Evolutionary conservation across 164 flowering plant genomes (phyloP).

Genomic region (Stephania cephalantha): DNA sequence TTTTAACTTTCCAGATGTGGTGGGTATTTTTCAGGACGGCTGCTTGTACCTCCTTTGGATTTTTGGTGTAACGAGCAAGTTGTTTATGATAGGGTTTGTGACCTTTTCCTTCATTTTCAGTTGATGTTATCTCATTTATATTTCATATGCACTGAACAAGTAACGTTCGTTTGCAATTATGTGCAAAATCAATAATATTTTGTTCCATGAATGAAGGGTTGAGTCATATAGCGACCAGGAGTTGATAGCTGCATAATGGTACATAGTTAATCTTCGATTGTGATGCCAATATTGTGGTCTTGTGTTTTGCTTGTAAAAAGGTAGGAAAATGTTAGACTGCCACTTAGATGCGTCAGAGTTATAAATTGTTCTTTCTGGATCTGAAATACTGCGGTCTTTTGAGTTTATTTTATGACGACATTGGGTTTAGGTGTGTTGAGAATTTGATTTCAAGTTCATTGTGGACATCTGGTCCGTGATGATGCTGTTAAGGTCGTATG

Average conservation of each 20-base stretch:
- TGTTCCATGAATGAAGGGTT: not conserved
- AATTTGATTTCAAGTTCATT: not conserved
- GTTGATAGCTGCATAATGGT: not conserved
- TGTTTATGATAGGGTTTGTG: slow-evolving; percentile 45
- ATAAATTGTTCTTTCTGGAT: not conserved
- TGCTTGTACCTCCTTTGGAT: slow-evolving; percentile 42
- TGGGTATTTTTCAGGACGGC: slow-evolving; percentile 44
- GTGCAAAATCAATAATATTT: not conserved
- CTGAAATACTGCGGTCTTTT: not conserved
- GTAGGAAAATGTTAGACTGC: not conserved
- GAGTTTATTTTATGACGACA: not conserved
- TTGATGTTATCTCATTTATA: not conserved
- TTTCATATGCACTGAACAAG: not conserved
- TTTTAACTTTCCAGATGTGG: not conserved
- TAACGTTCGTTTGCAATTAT: no score
- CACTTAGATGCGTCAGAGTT: not conserved
- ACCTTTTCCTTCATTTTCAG: not conserved
- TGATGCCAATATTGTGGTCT: not conserved
- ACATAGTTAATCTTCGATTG: not conserved
- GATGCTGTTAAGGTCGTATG: not conserved
- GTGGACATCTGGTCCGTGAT: not conserved
- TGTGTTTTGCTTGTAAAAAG: not conserved
- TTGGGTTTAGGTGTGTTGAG: not conserved
- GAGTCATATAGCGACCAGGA: not conserved
- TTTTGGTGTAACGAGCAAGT: slow-evolving; percentile 54